Percentiles rank a stretch among this genome's conserved stretches.
Evolutionary conservation across 495 filamentous ascomycete genomes (phyloP).

Genomic region (Aspergillus incahuasiensis): DNA sequence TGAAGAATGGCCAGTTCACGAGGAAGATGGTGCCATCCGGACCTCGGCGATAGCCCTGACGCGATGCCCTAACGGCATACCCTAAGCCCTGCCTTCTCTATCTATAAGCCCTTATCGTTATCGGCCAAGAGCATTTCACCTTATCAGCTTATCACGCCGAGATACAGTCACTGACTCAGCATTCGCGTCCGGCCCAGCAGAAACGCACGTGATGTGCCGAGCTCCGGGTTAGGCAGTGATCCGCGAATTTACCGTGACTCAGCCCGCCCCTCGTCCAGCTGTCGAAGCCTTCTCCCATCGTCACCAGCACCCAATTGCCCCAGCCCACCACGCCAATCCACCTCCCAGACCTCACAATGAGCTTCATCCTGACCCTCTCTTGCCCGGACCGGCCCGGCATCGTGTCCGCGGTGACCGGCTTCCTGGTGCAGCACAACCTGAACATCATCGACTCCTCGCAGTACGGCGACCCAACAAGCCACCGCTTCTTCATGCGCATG

Average conservation of each 20-base stretch:
- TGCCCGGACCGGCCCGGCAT: conserved; percentile 73
- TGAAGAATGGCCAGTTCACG: background rate
- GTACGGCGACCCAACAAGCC: conserved; percentile 60
- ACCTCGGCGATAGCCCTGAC: background rate
- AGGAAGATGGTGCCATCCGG: background rate
- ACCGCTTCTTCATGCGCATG: conserved; percentile 75
- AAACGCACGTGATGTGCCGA: background rate
- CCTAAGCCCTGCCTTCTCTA: background rate
- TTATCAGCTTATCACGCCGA: no score
- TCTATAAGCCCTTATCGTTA: background rate
- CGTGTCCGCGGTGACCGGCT: conserved; percentile 68
- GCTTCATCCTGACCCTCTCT: conserved; percentile 69
- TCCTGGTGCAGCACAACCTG: conserved; percentile 59
- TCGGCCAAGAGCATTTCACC: background rate
- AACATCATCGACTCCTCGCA: conserved; percentile 74
- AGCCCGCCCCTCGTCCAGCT: background rate
- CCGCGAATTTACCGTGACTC: background rate
- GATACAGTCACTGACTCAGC: conserved; percentile 9
- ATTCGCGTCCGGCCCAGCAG: background rate
- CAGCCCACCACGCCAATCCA: conserved; percentile 21
- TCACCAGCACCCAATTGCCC: conserved; percentile 17
- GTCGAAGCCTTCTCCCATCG: background rate
- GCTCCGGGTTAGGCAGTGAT: background rate
- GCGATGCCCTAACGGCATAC: background rate
- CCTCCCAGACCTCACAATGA: conserved; percentile 35